Conservation (phyloP, 371 early-diverging fungal genomes). For the Syncephalastrum contaminatum region DNA sequence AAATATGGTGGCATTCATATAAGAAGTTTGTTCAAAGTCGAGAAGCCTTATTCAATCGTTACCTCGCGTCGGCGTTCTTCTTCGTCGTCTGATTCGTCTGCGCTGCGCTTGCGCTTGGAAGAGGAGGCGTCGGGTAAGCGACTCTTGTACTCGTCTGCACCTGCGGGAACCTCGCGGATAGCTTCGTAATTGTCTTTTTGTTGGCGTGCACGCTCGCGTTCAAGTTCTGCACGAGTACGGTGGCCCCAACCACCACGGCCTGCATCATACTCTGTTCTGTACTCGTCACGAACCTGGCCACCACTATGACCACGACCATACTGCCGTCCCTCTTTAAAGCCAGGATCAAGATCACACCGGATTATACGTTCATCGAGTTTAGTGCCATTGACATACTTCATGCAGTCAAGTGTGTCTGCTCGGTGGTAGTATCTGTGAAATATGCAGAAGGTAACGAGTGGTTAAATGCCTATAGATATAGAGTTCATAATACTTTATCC, state of each 20-base stretch:
- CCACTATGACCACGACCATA: constrained; percentile 96
- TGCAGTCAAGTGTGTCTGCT: constrained; percentile 83
- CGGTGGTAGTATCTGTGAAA: constrained; percentile 82
- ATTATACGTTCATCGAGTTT: constrained; percentile 95
- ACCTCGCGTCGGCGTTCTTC: constrained; percentile 1
- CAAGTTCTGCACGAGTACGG: constrained; percentile 62
- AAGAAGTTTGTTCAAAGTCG: neutral
- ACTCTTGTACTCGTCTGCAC: constrained; percentile 58
- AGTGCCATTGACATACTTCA: constrained; percentile 93
- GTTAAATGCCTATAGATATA: neutral
- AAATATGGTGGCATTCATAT: neutral
- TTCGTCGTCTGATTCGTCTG: neutral
- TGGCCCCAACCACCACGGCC: constrained; percentile 98
- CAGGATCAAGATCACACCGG: constrained; percentile 96
- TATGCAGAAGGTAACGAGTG: neutral
- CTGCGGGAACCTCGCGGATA: constrained; percentile 59
- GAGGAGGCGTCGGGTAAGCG: constrained; percentile 33
- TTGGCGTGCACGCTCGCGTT: constrained; percentile 59
- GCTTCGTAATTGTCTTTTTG: constrained; percentile 68
- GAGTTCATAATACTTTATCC: constrained; percentile 14
- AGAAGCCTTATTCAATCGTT: constrained; percentile 1
- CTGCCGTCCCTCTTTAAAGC: constrained; percentile 95
- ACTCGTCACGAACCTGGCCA: constrained; percentile 97
- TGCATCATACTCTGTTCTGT: constrained; percentile 90
- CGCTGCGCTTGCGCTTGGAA: constrained; percentile 1